Evolutionary conservation across 176 grass and related monocot genomes (phyloP).

Genomic region (Panicum miliaceum): DNA sequence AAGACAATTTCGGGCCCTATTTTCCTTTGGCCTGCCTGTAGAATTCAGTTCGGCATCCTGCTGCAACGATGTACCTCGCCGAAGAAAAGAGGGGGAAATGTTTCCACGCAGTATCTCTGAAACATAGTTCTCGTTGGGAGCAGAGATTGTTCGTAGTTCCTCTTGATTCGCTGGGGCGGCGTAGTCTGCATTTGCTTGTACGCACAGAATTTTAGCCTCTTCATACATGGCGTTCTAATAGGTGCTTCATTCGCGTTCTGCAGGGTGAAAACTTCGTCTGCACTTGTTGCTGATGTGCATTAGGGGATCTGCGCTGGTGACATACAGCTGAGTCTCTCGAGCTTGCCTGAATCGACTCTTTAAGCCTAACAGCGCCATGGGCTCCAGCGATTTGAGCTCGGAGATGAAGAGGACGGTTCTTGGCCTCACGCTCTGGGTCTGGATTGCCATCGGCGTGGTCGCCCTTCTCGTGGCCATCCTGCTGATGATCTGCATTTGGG

Average conservation of each 20-base stretch:
- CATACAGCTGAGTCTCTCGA: background rate
- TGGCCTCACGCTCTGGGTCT: conserved; percentile 77
- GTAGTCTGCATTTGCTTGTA: background rate
- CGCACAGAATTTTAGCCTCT: background rate
- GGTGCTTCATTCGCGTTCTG: background rate
- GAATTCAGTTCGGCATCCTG: background rate
- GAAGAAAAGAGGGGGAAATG: background rate
- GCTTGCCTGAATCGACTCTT: conserved; percentile 2
- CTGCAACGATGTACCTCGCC: conserved; percentile 10
- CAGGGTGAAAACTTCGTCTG: conserved; percentile 41
- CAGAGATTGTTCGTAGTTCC: background rate
- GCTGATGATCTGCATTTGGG: conserved; percentile 83
- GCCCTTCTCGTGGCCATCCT: conserved; percentile 78
- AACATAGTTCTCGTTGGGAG: conserved; percentile 11
- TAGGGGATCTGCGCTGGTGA: conserved; percentile 27
- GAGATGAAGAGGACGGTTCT: conserved; percentile 73
- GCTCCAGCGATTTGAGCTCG: conserved; percentile 50
- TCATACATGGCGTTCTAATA: background rate
- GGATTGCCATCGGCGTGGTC: conserved; percentile 79
- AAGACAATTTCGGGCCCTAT: background rate
- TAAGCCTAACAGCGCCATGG: conserved; percentile 43
- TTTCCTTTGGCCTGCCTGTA: background rate
- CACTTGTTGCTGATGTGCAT: conserved; percentile 38
- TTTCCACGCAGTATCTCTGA: conserved; percentile 2
- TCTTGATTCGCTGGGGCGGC: background rate